Evolutionary conservation across 179 eudicot genomes (phyloP), one percentile per base, ranked within the genome.

Genomic region (Patellifolia procumbens): DNA sequence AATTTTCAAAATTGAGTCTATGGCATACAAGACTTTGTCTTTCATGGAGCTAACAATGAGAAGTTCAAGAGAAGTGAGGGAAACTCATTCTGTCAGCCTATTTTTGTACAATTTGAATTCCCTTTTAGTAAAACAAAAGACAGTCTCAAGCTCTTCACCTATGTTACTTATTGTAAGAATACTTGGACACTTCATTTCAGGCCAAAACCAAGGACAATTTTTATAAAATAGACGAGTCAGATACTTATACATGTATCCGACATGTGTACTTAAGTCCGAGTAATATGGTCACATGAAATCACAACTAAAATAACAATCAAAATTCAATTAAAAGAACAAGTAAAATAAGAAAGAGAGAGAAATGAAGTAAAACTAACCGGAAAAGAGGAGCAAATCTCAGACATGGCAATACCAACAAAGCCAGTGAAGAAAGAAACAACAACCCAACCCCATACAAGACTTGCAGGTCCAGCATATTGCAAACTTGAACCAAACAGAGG

Each of bases 381-480:
- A 52, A 88, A 89, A 49, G 91, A 89, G 75, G 91, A 89, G 83
- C 93, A 88, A 51, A 89, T 88, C 76, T 88, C 89, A 48, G 89
- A 84, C 93, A 88, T 88, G 60, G 93, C 91, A 73, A 89, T 35
- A 13, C 89, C 91, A 71, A 88, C 89, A 74, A 89, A 88, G 55
- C 84, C 82, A 73, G 89, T 86, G 80, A 88, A 88, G 75, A 89
- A 89, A 2, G 88, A 81, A 22, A 89, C 93, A 6, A 88, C 77
- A 49, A 88, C 84, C 93, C 93, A 89, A 46, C 93, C 93, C 91
- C 91, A 89, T 10, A 88, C 91, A 24, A 88, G 85, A 73, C 88
- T 81, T 34, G 93, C 91, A 2, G 93, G 93, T 13, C 93, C 93
- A 13, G 87, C 87, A 82, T 88, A 89, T 63, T 74, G 88, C 68